Percentiles rank a stretch among this genome's conserved stretches.
Evolutionary conservation across 768 basidiomycete species (phyloP).

Genomic region (Chalciporus pseudorubinellus): DNA sequence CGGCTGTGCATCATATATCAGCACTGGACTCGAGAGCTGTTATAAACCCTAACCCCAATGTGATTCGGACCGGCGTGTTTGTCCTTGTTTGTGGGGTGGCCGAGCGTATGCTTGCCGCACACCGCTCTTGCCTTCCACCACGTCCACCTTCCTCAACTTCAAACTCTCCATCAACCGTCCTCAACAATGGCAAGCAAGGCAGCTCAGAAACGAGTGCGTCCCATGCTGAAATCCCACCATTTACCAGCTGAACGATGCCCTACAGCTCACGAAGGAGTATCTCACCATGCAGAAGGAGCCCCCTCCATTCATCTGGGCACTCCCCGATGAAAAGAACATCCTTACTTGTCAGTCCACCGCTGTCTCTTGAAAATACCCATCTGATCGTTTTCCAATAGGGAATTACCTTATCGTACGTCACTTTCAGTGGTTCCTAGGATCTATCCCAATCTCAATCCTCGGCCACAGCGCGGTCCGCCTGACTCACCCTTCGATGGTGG

Average conservation of each 20-base stretch:
- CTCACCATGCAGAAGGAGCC: slow-evolving; percentile 89
- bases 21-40: no score
- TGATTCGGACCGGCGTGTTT: slow-evolving; percentile 17
- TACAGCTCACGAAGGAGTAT: slow-evolving; percentile 83
- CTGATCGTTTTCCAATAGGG: slow-evolving; percentile 52
- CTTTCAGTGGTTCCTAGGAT: slow-evolving; percentile 1
- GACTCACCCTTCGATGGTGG: slow-evolving; percentile 90
- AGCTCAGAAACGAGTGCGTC: slow-evolving; percentile 74
- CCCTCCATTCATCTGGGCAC: slow-evolving; percentile 94
- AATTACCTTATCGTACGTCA: slow-evolving; percentile 85
- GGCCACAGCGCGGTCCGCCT: slow-evolving; percentile 79
- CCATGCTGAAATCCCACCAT: slow-evolving; percentile 11
- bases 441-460: slow-evolving; percentile 5
- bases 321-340: slow-evolving; percentile 97
- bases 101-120: slow-evolving; percentile 21
- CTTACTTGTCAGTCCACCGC: slow-evolving; percentile 69
- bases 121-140: slow-evolving; percentile 23
- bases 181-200: slow-evolving; percentile 77
- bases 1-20: no score
- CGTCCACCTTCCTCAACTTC: slow-evolving; percentile 17
- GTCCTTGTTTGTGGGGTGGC: slow-evolving; percentile 27
- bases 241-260: neutral
- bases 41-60: slow-evolving; percentile 23
- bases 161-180: neutral
- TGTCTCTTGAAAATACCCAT: slow-evolving; percentile 2